Conservation (phyloP, 2,329 filamentous ascomycete genomes). For the Microsporum canis region DNA sequence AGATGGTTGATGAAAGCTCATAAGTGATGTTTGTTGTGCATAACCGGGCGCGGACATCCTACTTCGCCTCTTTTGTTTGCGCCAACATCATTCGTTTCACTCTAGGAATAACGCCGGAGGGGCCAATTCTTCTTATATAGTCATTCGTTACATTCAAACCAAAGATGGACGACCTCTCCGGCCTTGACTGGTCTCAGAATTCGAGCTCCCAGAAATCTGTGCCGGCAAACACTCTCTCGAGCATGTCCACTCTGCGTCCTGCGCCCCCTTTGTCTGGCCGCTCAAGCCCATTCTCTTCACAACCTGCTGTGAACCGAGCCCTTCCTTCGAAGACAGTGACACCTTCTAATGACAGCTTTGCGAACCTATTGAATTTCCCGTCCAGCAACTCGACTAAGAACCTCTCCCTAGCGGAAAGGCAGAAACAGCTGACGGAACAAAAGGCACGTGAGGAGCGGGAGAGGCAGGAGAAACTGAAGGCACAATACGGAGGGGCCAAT, state of each 20-base stretch:
- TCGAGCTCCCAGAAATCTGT: conserved; percentile 26
- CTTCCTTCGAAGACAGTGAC: conserved; percentile 32
- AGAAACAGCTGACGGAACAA: conserved; percentile 63
- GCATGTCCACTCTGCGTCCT: conserved; percentile 28
- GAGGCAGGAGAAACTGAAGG: conserved; percentile 57
- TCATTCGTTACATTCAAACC: conserved; percentile 6
- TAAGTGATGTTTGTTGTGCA: neutral
- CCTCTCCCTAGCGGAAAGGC: conserved; percentile 54
- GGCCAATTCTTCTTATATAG: neutral
- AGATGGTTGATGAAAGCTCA: neutral
- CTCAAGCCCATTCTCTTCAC: conserved; percentile 32
- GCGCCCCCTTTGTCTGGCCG: conserved; percentile 32
- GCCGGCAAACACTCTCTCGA: conserved; percentile 25
- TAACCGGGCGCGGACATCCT: neutral
- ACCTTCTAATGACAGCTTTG: conserved; percentile 45
- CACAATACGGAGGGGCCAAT: conserved; percentile 56
- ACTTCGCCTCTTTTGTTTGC: neutral
- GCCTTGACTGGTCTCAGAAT: conserved; percentile 34
- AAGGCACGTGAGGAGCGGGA: conserved; percentile 64
- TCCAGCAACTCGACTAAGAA: conserved; percentile 46
- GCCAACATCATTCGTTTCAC: neutral
- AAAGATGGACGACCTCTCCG: conserved; percentile 38
- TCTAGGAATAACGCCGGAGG: neutral
- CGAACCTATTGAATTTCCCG: conserved; percentile 52
- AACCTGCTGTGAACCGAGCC: conserved; percentile 21